A percentile compares a stretch with the other conserved stretches of the same genome.
phyloP scores from a whole-genome alignment of 2,329 filamentous ascomycete species.

The Xylaria sp. region DNA sequence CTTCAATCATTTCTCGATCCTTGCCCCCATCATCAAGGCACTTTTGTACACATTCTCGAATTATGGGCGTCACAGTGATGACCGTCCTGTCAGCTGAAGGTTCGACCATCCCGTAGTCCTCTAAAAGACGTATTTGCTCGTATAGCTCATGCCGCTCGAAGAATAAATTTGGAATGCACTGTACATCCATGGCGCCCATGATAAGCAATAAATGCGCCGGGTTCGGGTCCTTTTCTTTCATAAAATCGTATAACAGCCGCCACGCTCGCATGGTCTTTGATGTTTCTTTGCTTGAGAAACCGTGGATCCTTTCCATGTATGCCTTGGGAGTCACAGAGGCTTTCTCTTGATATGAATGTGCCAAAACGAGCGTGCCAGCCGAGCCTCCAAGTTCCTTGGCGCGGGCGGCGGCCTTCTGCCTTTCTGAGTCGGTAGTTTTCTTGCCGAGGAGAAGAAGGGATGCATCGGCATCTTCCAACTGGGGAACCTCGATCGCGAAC shows the following conservation, averaged over 20 bases:
- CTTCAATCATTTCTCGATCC: neutral
- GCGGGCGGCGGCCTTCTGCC: neutral
- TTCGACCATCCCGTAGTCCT: slow-evolving; percentile 2
- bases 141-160: neutral
- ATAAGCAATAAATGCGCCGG: neutral
- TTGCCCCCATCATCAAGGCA: neutral
- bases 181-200: neutral
- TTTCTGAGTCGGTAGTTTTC: neutral
- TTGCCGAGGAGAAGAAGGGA: neutral
- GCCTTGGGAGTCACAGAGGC: neutral
- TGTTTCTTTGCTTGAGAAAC: neutral
- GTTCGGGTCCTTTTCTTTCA: neutral
- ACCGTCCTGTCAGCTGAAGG: neutral
- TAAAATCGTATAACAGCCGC: neutral
- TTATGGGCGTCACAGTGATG: neutral
- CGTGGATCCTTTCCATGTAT: neutral
- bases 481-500: neutral
- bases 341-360: neutral
- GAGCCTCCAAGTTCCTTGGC: slow-evolving; percentile 2
- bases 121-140: neutral
- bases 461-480: neutral
- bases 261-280: neutral
- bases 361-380: neutral
- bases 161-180: neutral
- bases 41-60: neutral